Evolutionary conservation across 2,329 filamentous ascomycete genomes (phyloP).

Genomic region (Ascochyta koolunga): DNA sequence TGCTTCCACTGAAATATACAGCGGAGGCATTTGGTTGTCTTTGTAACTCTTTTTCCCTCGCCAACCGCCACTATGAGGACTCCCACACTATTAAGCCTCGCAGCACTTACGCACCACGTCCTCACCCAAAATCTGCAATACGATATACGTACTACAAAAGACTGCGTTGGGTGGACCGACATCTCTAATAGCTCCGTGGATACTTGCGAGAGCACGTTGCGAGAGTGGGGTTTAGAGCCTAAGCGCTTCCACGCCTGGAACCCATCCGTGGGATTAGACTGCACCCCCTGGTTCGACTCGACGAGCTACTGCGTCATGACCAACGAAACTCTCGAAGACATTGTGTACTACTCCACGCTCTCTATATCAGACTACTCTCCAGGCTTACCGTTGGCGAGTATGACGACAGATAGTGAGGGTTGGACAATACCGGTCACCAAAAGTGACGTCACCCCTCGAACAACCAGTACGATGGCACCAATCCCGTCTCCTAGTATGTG

Average conservation of each 20-base stretch:
- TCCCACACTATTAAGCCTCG: neutral
- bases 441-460: neutral
- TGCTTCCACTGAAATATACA: too few relatives aligned
- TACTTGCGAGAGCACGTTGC: neutral
- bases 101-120: neutral
- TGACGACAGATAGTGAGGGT: slow-evolving; percentile 4
- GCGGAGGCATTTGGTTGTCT: neutral
- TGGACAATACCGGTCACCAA: slow-evolving; percentile 2
- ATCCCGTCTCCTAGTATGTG: neutral
- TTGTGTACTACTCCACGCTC: neutral
- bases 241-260: slow-evolving; percentile 10
- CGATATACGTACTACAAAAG: neutral
- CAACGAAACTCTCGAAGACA: neutral
- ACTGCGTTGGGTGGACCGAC: slow-evolving; percentile 3
- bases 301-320: slow-evolving; percentile 7
- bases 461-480: neutral
- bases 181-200: neutral
- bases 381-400: neutral
- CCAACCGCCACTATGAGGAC: neutral
- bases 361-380: neutral
- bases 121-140: neutral
- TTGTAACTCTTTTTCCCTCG: neutral
- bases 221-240: neutral
- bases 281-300: neutral
- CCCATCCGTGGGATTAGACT: slow-evolving; percentile 5